Base-by-base conservation (phyloP, 2,329 filamentous ascomycete genomes). In the Xylaria polymorpha region DNA sequence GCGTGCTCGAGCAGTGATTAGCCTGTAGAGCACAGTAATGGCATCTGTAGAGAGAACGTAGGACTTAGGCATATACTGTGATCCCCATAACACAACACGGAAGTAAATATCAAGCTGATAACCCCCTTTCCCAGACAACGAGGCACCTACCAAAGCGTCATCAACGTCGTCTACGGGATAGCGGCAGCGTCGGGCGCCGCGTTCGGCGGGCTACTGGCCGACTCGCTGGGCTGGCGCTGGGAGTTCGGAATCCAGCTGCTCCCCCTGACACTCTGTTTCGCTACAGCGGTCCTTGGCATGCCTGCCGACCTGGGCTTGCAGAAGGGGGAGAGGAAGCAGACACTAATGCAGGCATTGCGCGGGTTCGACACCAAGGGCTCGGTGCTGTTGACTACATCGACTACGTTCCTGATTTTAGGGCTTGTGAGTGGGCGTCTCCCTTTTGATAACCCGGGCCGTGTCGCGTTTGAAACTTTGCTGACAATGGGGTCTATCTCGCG, bases 181-280 rank as follows among this genome's bases (percentile, higher is more conserved):
- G 86, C 83, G 0, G 83, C 85, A 2, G 84, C 86, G 7, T 81
- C 88, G 2, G 92, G 92, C 2, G 91, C 91, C 1, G 91, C 91
- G 0, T 83, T 92, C 7, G 92, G 91, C 15, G 91, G 91, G 1
- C 83, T 89, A 61, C 87, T 94, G 75, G 90, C 90, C 29, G 91
- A 94, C 75, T 83, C 82, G 41, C 79, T 94, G 1, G 92, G 92
- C 37, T 94, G 91, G 91, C 83, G 92, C 50, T 92, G 90, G 89
- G 90, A 91, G 65, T 93, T 91, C 76, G 87, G 87, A 62, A 79
- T 90, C 8, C 89, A 91, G 78, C 81, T 90, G 3, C 84, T 87
- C 2, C 80, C 83, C 0, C 74, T 90, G 37, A 32, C 85, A 0
- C 57, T 86, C 1, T 85, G 83, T 69, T 78, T 87, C 53, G 71